These are phyloP conservation scores for Zygosaccharomyces kombuchaensis DNA, from an alignment of 805 yeast genomes.

Conservation along the genomic window DNA sequence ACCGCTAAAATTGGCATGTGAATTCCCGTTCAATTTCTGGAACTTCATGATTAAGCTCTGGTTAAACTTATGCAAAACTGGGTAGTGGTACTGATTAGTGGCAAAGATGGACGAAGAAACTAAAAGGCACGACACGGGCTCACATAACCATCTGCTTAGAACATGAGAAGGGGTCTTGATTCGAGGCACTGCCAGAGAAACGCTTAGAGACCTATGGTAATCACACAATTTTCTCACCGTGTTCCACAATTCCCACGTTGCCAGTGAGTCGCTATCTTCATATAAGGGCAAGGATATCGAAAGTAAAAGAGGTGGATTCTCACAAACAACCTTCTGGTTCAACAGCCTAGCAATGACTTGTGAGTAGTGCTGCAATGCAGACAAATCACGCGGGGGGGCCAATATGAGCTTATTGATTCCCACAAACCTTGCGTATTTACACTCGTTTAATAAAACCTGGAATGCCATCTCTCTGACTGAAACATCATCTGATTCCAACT, in stretches of 20 bases:
- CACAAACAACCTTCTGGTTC: constrained; percentile 21
- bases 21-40: constrained; percentile 38
- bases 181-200: constrained; percentile 72
- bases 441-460: constrained; percentile 56
- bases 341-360: constrained; percentile 37
- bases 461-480: constrained; percentile 48
- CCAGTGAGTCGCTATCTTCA: constrained; percentile 48
- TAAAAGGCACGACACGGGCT: constrained; percentile 57
- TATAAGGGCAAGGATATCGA: constrained; percentile 48
- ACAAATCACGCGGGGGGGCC: constrained; percentile 60
- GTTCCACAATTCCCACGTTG: constrained; percentile 76
- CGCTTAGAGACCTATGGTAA: constrained; percentile 54
- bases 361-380: constrained; percentile 47
- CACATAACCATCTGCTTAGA: constrained; percentile 60
- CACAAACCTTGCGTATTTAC: constrained; percentile 53
- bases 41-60: constrained; percentile 46
- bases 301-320: constrained; percentile 36
- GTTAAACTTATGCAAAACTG: constrained; percentile 57
- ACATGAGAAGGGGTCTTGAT: constrained; percentile 47
- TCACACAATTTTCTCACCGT: constrained; percentile 53
- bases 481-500: constrained; percentile 51
- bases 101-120: constrained; percentile 54
- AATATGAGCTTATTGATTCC: constrained; percentile 53
- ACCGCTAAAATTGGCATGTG: constrained; percentile 28
- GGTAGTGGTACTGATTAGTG: constrained; percentile 56